phyloP scores from a whole-genome alignment of 257 asterid genomes.

The Oldenlandia corymbosa region DNA sequence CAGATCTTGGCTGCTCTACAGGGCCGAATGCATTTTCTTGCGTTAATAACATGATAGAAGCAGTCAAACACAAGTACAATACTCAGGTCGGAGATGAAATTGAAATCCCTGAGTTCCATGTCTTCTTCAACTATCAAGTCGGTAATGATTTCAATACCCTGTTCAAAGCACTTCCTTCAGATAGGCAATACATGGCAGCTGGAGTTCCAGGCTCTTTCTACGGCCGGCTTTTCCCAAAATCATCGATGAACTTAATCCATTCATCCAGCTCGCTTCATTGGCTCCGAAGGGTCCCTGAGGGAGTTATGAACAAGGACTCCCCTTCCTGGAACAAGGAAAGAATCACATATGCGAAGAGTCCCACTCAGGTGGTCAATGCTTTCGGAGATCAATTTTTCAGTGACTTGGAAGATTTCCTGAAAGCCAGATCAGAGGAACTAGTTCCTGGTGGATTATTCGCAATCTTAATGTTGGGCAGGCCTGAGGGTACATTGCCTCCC shows the following conservation, averaged over 20 bases:
- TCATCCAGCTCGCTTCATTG: not conserved
- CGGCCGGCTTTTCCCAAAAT: slow-evolving; percentile 15
- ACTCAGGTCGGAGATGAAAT: not conserved
- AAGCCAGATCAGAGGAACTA: slow-evolving; percentile 3
- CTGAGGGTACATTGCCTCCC: not conserved
- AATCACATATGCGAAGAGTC: slow-evolving; percentile 1
- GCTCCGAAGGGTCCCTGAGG: not conserved
- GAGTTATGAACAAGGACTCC: not conserved
- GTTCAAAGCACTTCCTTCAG: slow-evolving; percentile 8
- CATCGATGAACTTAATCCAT: slow-evolving; percentile 8
- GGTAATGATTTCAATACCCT: slow-evolving; percentile 4
- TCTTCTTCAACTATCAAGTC: slow-evolving; percentile 7
- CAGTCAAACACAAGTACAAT: slow-evolving; percentile 19
- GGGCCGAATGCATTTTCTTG: slow-evolving; percentile 49
- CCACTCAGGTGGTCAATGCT: not conserved
- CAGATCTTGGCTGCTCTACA: slow-evolving; percentile 51
- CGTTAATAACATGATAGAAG: slow-evolving; percentile 30
- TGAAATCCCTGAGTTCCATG: slow-evolving; percentile 7
- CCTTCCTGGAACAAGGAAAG: slow-evolving; percentile 6
- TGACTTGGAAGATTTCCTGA: not conserved
- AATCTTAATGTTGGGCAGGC: not conserved
- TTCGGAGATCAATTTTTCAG: slow-evolving; percentile 4
- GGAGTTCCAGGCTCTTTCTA: slow-evolving; percentile 13
- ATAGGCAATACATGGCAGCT: slow-evolving; percentile 6
- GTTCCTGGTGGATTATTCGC: slow-evolving; percentile 10